Conservation (phyloP, 768 basidiomycete species). For the Lepiota subincarnata region DNA sequence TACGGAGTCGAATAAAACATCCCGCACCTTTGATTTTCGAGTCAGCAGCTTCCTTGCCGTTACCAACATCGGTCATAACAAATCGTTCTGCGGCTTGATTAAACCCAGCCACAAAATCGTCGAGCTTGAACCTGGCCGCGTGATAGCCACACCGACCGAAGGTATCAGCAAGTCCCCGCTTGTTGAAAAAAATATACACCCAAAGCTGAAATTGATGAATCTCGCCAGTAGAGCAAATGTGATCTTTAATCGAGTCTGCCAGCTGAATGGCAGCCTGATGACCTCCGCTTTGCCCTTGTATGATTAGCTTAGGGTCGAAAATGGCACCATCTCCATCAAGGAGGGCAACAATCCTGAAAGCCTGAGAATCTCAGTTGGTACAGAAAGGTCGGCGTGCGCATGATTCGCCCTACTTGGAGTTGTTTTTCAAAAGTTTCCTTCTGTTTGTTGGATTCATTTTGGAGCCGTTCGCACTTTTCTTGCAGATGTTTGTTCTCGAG, state of each 20-base stretch:
- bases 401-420: slow-evolving; percentile 29
- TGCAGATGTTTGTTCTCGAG: slow-evolving; percentile 23
- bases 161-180: slow-evolving; percentile 52
- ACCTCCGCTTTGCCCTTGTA: slow-evolving; percentile 55
- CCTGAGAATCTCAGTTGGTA: slow-evolving; percentile 24
- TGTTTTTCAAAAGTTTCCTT: slow-evolving; percentile 35
- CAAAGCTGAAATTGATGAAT: slow-evolving; percentile 48
- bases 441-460: slow-evolving; percentile 34
- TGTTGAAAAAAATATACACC: slow-evolving; percentile 63
- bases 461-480: slow-evolving; percentile 26
- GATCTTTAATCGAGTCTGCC: slow-evolving; percentile 33
- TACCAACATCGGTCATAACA: slow-evolving; percentile 66
- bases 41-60: slow-evolving; percentile 70
- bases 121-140: slow-evolving; percentile 42
- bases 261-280: slow-evolving; percentile 49
- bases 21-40: slow-evolving; percentile 68
- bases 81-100: slow-evolving; percentile 68
- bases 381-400: not conserved
- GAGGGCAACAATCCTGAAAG: slow-evolving; percentile 45
- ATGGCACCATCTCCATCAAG: slow-evolving; percentile 67
- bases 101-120: slow-evolving; percentile 65
- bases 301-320: slow-evolving; percentile 50
- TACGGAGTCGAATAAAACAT: slow-evolving; percentile 13
- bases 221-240: slow-evolving; percentile 31
- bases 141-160: slow-evolving; percentile 37